Percentiles rank a stretch among this genome's conserved stretches.
phyloP scores from a whole-genome alignment of 164 flowering plant genomes.

The Vitis rotundifolia region DNA sequence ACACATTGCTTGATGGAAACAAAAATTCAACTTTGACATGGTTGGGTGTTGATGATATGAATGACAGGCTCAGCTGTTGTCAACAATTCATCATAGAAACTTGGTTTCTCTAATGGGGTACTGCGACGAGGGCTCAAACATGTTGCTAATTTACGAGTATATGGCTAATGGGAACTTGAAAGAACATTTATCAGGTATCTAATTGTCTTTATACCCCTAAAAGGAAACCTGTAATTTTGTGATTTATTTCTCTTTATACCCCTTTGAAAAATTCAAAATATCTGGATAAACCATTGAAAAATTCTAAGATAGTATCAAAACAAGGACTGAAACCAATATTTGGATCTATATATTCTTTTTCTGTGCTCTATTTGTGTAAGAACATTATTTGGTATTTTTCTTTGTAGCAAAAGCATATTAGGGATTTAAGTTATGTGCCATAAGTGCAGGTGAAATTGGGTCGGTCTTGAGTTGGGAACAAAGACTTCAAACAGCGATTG shows the following conservation, averaged over 20 bases:
- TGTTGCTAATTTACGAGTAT: slow-evolving; percentile 38
- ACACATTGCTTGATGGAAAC: too few species aligned
- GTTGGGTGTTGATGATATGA: not conserved
- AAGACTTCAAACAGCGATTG: slow-evolving; percentile 32
- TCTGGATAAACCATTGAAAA: too few species aligned
- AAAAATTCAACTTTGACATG: too few species aligned
- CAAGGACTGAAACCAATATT: too few species aligned
- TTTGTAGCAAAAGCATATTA: too few species aligned
- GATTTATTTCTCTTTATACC: not conserved
- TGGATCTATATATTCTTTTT: too few species aligned
- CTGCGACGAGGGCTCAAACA: slow-evolving; percentile 22
- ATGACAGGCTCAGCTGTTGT: slow-evolving; percentile 31
- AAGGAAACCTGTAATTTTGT: not conserved
- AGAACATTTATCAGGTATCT: slow-evolving; percentile 29
- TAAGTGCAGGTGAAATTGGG: slow-evolving; percentile 12
- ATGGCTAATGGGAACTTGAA: slow-evolving; percentile 39
- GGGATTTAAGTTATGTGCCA: too few species aligned
- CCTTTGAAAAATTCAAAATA: too few species aligned
- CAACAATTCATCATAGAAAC: slow-evolving; percentile 32
- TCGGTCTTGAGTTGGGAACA: slow-evolving; percentile 26
- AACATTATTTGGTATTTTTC: too few species aligned
- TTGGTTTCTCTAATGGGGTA: slow-evolving; percentile 33
- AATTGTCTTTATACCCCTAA: too few species aligned
- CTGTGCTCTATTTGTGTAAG: too few species aligned
- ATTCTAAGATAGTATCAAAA: too few species aligned